Percentiles rank a stretch among this genome's conserved stretches.
Evolutionary conservation across 805 yeast genomes (phyloP).

Genomic region (Saccharomycopsis synnaedendra): DNA sequence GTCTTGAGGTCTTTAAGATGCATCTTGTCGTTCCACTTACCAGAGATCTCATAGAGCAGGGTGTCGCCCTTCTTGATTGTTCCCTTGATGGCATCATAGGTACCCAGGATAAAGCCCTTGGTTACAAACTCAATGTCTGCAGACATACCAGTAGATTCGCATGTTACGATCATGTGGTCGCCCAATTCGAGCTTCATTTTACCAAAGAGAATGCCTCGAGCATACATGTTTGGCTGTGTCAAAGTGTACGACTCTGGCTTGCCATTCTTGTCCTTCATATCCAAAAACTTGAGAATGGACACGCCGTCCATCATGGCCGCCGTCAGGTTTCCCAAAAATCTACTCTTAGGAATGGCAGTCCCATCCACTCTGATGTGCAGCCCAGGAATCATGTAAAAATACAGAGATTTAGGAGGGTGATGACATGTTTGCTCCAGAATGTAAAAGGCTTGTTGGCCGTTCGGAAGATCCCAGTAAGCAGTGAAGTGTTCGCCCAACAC

Average conservation of each 20-base stretch:
- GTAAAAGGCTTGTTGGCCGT: slow-evolving; percentile 65
- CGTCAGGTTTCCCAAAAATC: slow-evolving; percentile 88
- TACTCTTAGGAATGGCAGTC: slow-evolving; percentile 72
- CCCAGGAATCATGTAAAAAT: slow-evolving; percentile 79
- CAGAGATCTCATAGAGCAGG: slow-evolving; percentile 54
- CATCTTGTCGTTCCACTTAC: slow-evolving; percentile 91
- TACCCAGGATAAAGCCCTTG: slow-evolving; percentile 87
- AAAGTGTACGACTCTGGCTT: slow-evolving; percentile 56
- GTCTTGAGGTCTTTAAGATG: slow-evolving; percentile 45
- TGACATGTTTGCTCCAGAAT: slow-evolving; percentile 93
- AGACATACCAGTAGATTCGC: slow-evolving; percentile 42
- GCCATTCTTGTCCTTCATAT: slow-evolving; percentile 35
- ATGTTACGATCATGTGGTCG: slow-evolving; percentile 73
- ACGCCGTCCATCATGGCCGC: slow-evolving; percentile 96
- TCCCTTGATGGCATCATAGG: slow-evolving; percentile 85
- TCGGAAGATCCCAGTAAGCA: slow-evolving; percentile 85
- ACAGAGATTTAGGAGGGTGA: slow-evolving; percentile 96
- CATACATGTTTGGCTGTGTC: slow-evolving; percentile 94
- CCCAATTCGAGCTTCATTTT: slow-evolving; percentile 85
- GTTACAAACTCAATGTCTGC: slow-evolving; percentile 90
- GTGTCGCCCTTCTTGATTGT: slow-evolving; percentile 46
- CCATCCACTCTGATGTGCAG: slow-evolving; percentile 82
- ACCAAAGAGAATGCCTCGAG: slow-evolving; percentile 88
- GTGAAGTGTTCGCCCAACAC: slow-evolving; percentile 85
- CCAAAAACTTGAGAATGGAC: slow-evolving; percentile 59